A percentile compares a stretch with the other conserved stretches of the same genome.
These are phyloP conservation scores for Eutrema salsugineum DNA, from an alignment of 441 rosid species.

Conservation along the genomic window DNA sequence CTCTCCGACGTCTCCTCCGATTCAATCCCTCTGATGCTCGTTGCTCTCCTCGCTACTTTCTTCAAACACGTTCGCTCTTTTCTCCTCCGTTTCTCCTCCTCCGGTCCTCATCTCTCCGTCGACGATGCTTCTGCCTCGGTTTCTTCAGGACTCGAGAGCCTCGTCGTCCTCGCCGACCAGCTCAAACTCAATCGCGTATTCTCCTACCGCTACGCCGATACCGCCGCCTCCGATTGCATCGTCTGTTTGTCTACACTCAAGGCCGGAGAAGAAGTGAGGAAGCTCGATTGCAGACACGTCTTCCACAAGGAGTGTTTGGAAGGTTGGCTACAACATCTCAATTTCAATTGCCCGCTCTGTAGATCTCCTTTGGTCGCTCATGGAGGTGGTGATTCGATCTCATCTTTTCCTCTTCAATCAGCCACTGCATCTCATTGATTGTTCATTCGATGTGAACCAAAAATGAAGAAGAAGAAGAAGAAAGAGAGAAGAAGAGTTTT, in stretches of 20 bases:
- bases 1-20: slow-evolving; percentile 73
- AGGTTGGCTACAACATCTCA: slow-evolving; percentile 73
- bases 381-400: slow-evolving; percentile 37
- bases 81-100: slow-evolving; percentile 31
- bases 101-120: slow-evolving; percentile 12
- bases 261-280: slow-evolving; percentile 73
- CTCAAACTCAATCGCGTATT: slow-evolving; percentile 53
- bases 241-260: slow-evolving; percentile 54
- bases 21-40: slow-evolving; percentile 50
- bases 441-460: not conserved
- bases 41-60: slow-evolving; percentile 48
- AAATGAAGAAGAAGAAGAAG: not conserved
- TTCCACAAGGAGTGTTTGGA: slow-evolving; percentile 76
- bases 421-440: slow-evolving; percentile 9
- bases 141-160: slow-evolving; percentile 49
- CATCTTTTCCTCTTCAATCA: slow-evolving; percentile 35
- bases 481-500: slow-evolving; percentile 18
- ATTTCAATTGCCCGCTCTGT: slow-evolving; percentile 74
- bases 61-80: slow-evolving; percentile 41
- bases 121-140: slow-evolving; percentile 29
- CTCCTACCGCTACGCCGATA: slow-evolving; percentile 36
- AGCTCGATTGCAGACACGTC: slow-evolving; percentile 75
- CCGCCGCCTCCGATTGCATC: slow-evolving; percentile 40
- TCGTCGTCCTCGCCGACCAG: slow-evolving; percentile 64
- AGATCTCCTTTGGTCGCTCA: slow-evolving; percentile 41